Base-by-base conservation (phyloP, 257 asterid species). In the Plantago ovata region DNA sequence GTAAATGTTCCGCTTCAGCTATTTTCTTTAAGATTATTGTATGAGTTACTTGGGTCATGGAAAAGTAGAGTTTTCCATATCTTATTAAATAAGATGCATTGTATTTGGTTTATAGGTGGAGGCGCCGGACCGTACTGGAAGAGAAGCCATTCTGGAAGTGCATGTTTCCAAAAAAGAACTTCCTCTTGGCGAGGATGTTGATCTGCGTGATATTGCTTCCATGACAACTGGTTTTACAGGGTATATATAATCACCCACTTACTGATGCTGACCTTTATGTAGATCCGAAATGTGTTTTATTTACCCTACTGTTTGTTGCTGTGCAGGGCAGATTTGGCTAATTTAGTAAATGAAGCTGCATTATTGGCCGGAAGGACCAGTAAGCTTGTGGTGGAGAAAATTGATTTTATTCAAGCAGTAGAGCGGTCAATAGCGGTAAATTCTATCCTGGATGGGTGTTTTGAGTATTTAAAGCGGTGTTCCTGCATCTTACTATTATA, bases 141-240 rank as follows among this genome's bases (percentile, higher is more conserved):
- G 99, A 80, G 94, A 84, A 81, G 89, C 99, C 60, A 89, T 93
- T 77, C 69, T 93, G 68, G 81, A 84, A 52, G 97, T 93, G 55
- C 99, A 93, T 78, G 89, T 75, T 68, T 73, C 84, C 62, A 89
- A 77, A 82, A 93, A 89, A 72, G 97, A 89, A 70, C 97, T 93
- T 72, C 99, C 99, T 68, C 84, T 93, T 56, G 83, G 78, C 41
- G 70, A 86, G 74, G 95, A 89, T 77, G 94, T 93, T 65, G 55
- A 81, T 73, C 74, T 93, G 70, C 68, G 80, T 53, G 80, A 83
- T 67, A 89, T 93, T 64, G 97, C 99, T 63, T 76, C 94, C 20
- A 89, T 89, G 99, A 93, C 99, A 45, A 93, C 94, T 6, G 99
- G 99, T 53, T 93, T 93, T 79, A 93, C 99, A 11, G 99, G 99